Base-by-base conservation (phyloP, 208 protist species). In the Leptomonas pyrrhocoris region DNA sequence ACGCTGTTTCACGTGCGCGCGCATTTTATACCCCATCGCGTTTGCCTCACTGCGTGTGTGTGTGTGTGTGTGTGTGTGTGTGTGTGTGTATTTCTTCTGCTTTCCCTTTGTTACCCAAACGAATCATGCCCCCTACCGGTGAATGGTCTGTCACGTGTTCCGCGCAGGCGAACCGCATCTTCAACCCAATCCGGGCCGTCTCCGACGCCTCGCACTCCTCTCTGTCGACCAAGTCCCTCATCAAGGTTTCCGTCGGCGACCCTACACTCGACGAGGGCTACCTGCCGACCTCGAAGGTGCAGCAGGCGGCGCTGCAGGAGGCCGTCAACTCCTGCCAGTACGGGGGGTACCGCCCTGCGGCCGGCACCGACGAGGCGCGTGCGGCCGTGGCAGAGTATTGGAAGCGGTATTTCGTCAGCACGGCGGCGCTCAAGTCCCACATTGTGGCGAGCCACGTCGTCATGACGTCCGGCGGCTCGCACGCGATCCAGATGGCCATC, bases 401-500 rank as follows among this genome's bases (percentile, higher is more conserved):
- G 56, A 73, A 73, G 57, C 58, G 68, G 16, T 60, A 72, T 42
- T 83, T 80, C 54, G 83, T 46, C 43, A 27, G 28, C 6, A 68
- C 50, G 16, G 57, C 60, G 21, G 38, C 15, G 7, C 64, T 53
- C 48, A 82, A 83, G 71, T 38, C 54, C 0, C 58, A 75, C 18
- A 13, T 86, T 3, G 54, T 43, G 21, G 54, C 62, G 46, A 73
- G 87, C 23, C 89, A 97, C 59, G 80, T 94, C 11, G 66, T 95
- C 51, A 71, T 97, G 51, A 84, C 84, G 9, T 89, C 78, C 21
- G 95, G 94, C 27, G 91, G 78, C 66, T 96, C 92, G 12, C 93
- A 97, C 57, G 95, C 91, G 25, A 80, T 98, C 40, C 81, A 97
- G 51, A 68, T 98, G 48, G 84, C 83, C 42, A 83, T 98, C 51